Percentiles rank a stretch among this genome's conserved stretches.
phyloP scores from a whole-genome alignment of 305 asterid species.

The Rubia tinctorum region DNA sequence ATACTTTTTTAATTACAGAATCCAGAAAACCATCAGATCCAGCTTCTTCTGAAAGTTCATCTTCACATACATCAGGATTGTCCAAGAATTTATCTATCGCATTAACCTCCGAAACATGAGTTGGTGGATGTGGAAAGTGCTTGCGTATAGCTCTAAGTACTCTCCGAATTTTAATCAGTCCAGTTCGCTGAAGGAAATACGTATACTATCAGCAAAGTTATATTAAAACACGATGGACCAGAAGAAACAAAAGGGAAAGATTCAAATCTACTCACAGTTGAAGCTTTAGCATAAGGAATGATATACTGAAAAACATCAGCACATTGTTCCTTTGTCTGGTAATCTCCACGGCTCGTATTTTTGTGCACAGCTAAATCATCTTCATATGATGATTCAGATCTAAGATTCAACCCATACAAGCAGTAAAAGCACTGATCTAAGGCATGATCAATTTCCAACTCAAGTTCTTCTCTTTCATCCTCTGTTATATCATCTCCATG shows the following conservation, averaged over 20 bases:
- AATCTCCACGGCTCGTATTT: slow-evolving; percentile 95
- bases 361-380: slow-evolving; percentile 88
- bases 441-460: slow-evolving; percentile 80
- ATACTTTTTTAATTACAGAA: slow-evolving; percentile 56
- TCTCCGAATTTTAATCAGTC: slow-evolving; percentile 81
- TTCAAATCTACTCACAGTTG: slow-evolving; percentile 64
- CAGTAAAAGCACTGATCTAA: slow-evolving; percentile 97
- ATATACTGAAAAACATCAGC: slow-evolving; percentile 95
- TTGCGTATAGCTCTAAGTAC: slow-evolving; percentile 95
- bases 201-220: slow-evolving; percentile 22
- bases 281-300: slow-evolving; percentile 95
- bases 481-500: slow-evolving; percentile 54
- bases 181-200: slow-evolving; percentile 66
- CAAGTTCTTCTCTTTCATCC: slow-evolving; percentile 91
- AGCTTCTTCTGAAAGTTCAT: slow-evolving; percentile 82
- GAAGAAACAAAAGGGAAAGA: slow-evolving; percentile 13
- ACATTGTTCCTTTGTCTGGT: slow-evolving; percentile 99
- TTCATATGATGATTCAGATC: slow-evolving; percentile 91
- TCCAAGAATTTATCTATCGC: slow-evolving; percentile 92
- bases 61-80: slow-evolving; percentile 84
- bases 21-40: slow-evolving; percentile 77
- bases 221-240: background rate
- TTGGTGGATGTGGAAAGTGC: slow-evolving; percentile 94
- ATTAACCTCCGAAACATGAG: slow-evolving; percentile 69
- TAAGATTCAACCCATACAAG: slow-evolving; percentile 87